Conservation (phyloP, 441 rosid genomes). For the Theobroma grandiflorum region DNA sequence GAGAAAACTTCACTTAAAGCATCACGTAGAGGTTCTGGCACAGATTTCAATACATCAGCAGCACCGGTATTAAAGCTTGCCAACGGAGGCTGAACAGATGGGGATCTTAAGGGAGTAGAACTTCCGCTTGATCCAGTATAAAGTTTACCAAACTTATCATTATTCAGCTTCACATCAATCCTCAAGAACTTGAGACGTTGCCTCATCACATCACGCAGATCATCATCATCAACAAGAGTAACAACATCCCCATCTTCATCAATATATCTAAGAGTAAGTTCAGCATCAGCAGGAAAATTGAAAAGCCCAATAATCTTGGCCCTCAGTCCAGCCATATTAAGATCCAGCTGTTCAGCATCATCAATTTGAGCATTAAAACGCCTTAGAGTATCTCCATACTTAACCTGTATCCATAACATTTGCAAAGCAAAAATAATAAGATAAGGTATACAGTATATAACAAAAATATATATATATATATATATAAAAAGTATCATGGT, state of each 20-base stretch:
- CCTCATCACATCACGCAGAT: slow-evolving; percentile 70
- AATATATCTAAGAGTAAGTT: slow-evolving; percentile 66
- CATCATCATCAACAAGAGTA: slow-evolving; percentile 78
- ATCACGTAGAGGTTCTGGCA: slow-evolving; percentile 66
- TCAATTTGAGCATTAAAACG: slow-evolving; percentile 70
- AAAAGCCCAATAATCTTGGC: slow-evolving; percentile 69
- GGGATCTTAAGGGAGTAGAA: slow-evolving; percentile 63
- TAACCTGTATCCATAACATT: slow-evolving; percentile 59
- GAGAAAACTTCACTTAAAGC: slow-evolving; percentile 52
- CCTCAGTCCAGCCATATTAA: slow-evolving; percentile 64
- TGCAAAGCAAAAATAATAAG: not conserved
- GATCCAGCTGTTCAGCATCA: slow-evolving; percentile 67
- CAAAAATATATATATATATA: no score
- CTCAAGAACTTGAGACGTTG: slow-evolving; percentile 77
- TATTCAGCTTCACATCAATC: slow-evolving; percentile 55
- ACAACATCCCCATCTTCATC: slow-evolving; percentile 98
- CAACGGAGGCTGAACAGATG: slow-evolving; percentile 42
- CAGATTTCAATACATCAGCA: slow-evolving; percentile 59
- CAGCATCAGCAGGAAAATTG: slow-evolving; percentile 59
- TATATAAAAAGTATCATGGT: not conserved
- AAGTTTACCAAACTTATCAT: slow-evolving; percentile 39
- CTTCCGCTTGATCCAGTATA: slow-evolving; percentile 53
- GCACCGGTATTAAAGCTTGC: slow-evolving; percentile 46
- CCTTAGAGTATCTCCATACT: slow-evolving; percentile 74
- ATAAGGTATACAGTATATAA: not conserved